Evolutionary conservation across 805 yeast genomes (phyloP).

Genomic region (Cyberlindnera euphorbiiphila): DNA sequence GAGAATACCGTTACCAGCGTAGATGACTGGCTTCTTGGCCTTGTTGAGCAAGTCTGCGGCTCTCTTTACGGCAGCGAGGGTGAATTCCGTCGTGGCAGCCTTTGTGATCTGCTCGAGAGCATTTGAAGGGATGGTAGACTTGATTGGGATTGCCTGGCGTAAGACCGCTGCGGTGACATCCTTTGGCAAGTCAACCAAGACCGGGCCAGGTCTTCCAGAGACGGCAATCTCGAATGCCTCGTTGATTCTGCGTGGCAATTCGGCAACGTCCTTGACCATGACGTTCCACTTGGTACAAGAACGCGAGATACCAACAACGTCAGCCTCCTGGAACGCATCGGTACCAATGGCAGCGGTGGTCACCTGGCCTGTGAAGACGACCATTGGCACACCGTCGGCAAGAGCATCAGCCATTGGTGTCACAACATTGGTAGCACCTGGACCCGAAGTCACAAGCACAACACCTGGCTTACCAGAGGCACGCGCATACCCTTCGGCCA

Average conservation of each 20-base stretch:
- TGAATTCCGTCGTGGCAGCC: constrained; percentile 68
- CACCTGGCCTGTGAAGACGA: constrained; percentile 96
- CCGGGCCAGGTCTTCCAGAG: constrained; percentile 97
- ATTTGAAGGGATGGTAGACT: constrained; percentile 66
- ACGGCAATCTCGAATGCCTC: constrained; percentile 98
- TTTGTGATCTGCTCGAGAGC: constrained; percentile 69
- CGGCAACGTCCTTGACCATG: constrained; percentile 93
- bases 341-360: constrained; percentile 95
- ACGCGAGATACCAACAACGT: constrained; percentile 93
- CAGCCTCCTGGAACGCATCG: constrained; percentile 99
- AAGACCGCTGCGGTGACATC: constrained; percentile 94
- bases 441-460: constrained; percentile 97
- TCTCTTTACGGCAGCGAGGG: constrained; percentile 66
- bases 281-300: constrained; percentile 99
- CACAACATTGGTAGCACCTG: constrained; percentile 97
- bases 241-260: constrained; percentile 90
- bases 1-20: constrained; percentile 89
- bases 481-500: constrained; percentile 99
- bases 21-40: constrained; percentile 85
- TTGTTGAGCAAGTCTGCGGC: constrained; percentile 74
- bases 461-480: constrained; percentile 97
- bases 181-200: constrained; percentile 94
- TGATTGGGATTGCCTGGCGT: constrained; percentile 78
- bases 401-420: constrained; percentile 99
- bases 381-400: constrained; percentile 95